Evolutionary conservation across 83 land plant species (phyloP), one percentile per base, ranked within the genome.

Genomic region (Picea abies): DNA sequence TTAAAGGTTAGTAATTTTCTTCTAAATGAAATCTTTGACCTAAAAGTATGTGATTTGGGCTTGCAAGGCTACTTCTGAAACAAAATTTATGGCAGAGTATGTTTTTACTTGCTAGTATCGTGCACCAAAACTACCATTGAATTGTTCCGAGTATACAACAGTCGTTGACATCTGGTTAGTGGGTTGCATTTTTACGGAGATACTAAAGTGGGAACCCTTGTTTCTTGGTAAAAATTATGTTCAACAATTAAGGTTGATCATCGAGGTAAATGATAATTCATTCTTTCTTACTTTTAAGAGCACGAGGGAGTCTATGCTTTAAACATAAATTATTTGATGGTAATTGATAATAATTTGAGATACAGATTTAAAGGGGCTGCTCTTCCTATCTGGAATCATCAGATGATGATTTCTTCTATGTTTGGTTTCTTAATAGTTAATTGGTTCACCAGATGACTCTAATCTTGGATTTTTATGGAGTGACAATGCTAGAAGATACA

Each of bases 151-250:
- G 81, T 86, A 86, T 41, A 86, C 88, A 25, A 78, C 88, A 70
- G 86, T 86, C 26, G 83, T 86, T 80, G 88, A 86, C 63, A 66
- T 86, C 6, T 86, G 88, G 88, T 86, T 86, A 25, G 88, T 86
- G 17, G 88, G 88, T 2, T 86, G 86, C 75, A 86, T 86, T 61
- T 76, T 86, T 26, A 84, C 73, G 60, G 88, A 86, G 77, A 83
- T 86, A 19, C 62, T 79, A 70, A 83, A 81, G 23, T 4, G 86
- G 23, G 41, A 83, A 37, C 85, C 88, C 4, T 64, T 86, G 3
- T 83, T 86, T 80, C 88, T 82, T 22, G 88, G 88, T 22, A 79
- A 26, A 63, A 82, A 86, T 62, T 83, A 86, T 83, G 82, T 83
- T 63, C 85, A 86, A 11, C 88, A 86, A 49, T 82, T 86, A 23